Conservation (phyloP, 805 yeast genomes). For the Candida sithepensis region DNA sequence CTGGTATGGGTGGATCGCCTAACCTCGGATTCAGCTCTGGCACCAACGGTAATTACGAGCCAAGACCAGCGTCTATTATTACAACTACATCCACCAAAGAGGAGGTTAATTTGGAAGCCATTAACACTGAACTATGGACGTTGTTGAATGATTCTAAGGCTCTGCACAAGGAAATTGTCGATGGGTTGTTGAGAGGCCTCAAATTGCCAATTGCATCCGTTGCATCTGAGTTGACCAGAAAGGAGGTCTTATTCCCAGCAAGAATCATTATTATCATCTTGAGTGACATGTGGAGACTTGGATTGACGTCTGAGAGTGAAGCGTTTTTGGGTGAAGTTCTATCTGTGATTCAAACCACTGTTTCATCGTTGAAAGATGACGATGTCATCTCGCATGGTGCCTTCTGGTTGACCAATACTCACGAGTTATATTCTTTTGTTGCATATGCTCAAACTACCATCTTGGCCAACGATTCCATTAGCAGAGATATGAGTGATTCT, state of each 20-base stretch:
- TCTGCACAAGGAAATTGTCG: conserved; percentile 79
- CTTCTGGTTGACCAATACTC: conserved; percentile 95
- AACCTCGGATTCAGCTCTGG: conserved; percentile 11
- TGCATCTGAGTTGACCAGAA: conserved; percentile 76
- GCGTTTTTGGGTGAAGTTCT: conserved; percentile 85
- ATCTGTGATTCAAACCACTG: conserved; percentile 80
- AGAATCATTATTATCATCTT: conserved; percentile 87
- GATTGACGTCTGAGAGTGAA: conserved; percentile 89
- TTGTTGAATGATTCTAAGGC: conserved; percentile 66
- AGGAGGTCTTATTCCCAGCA: conserved; percentile 94
- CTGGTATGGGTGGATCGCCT: conserved; percentile 21
- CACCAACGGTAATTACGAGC: conserved; percentile 36
- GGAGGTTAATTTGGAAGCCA: conserved; percentile 54
- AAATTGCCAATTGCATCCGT: conserved; percentile 84
- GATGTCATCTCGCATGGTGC: conserved; percentile 90
- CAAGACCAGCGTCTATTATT: conserved; percentile 60
- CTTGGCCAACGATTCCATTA: conserved; percentile 72
- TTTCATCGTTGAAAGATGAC: conserved; percentile 75
- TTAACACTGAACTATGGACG: conserved; percentile 71
- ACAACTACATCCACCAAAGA: conserved; percentile 48
- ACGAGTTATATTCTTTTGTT: conserved; percentile 91
- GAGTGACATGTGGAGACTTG: conserved; percentile 98
- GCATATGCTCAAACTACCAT: conserved; percentile 92
- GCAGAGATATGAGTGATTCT: conserved; percentile 80
- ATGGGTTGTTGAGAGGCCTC: conserved; percentile 79